Evolutionary conservation across 2,329 filamentous ascomycete species (phyloP), one percentile per base, ranked within the genome.

Genomic region (Plectosphaerella sp.): DNA sequence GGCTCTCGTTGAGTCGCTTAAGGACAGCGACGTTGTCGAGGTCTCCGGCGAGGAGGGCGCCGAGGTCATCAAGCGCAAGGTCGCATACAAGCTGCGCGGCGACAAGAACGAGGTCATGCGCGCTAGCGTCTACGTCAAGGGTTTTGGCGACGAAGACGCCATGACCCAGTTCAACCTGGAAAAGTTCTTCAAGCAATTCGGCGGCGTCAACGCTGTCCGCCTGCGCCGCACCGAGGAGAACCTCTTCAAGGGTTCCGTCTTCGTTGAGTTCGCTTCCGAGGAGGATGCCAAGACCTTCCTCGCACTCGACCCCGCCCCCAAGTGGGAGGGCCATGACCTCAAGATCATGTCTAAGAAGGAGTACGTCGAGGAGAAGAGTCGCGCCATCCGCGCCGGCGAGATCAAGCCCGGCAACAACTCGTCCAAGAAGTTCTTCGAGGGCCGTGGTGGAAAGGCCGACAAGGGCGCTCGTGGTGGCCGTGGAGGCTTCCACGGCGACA

Each of bases 191-290:
- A 79, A 85, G 52, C 81, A 86, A 53, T 92, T 85, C 67, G 93
- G 92, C 46, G 79, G 88, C 33, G 82, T 90, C 62, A 90, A 89
- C 64, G 83, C 86, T 46, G 86, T 99, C 56, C 92, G 93, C 65
- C 87, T 99, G 57, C 90, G 95, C 60, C 91, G 94, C 59, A 78
- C 77, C 47, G 77, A 80, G 43, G 75, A 86, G 55, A 85, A 84
- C 63, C 73, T 80, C 49, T 99, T 97, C 85, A 99, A 99, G 80
- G 91, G 93, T 61, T 96, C 91, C 60, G 90, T 96, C 53, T 97
- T 97, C 66, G 90, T 96, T 59, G 93, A 97, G 71, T 99, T 97
- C 69, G 79, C 83, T 56, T 82, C 83, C 48, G 87, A 91, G 64
- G 89, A 95, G 60, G 80, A 83, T 20, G 86, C 89, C 62, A 80